Conservation (phyloP, 306 rosid genomes). For the cucumber (Cucumis sativus) region DNA sequence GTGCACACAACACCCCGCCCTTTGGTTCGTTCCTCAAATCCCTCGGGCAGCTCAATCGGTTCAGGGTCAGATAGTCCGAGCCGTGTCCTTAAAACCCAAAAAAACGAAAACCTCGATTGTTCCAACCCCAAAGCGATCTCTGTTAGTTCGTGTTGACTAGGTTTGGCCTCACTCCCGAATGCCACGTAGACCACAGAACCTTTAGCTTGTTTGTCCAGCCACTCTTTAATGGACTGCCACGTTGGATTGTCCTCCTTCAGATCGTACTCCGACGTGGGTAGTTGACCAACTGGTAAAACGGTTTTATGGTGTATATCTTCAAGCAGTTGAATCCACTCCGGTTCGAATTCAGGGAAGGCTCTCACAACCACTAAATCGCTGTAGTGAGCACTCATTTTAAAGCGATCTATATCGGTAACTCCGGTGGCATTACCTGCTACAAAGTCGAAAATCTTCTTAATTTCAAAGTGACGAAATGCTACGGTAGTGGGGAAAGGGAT, state of each 20-base stretch:
- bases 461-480: conserved; percentile 4
- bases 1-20: conserved; percentile 10
- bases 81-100: conserved; percentile 6
- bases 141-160: conserved; percentile 22
- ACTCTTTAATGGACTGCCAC: conserved; percentile 14
- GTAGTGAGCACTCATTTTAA: background rate
- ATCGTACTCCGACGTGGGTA: conserved; percentile 10
- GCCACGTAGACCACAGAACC: conserved; percentile 36
- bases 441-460: background rate
- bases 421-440: background rate
- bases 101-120: conserved; percentile 9
- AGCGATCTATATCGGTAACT: background rate
- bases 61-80: background rate
- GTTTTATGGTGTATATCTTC: background rate
- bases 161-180: conserved; percentile 35
- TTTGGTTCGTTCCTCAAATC: background rate
- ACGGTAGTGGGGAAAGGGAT: conserved; percentile 10
- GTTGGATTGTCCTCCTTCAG: background rate
- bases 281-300: conserved; percentile 22
- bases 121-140: conserved; percentile 26
- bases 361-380: conserved; percentile 2
- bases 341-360: conserved; percentile 16
- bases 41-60: background rate
- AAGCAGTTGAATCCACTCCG: conserved; percentile 8
- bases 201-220: conserved; percentile 18